Percentiles rank a stretch among this genome's conserved stretches.
These are phyloP conservation scores for Durusdinium trenchii DNA, from an alignment of 73 alveolate genomes.

Conservation along the genomic window DNA sequence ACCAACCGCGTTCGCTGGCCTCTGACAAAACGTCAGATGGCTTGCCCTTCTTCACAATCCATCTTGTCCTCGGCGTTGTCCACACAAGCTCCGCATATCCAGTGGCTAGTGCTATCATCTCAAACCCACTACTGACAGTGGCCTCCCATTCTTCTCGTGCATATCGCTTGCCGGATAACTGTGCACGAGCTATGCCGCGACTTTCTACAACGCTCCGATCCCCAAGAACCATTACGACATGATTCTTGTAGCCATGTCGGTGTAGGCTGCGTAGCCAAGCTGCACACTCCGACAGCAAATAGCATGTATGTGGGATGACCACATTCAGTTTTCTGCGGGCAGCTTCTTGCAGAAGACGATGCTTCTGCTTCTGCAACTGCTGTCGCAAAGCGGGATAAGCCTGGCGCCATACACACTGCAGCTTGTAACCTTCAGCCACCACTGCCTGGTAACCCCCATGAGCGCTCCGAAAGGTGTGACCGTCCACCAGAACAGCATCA, in stretches of 20 bases:
- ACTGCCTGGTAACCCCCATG: conserved; percentile 71
- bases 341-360: conserved; percentile 21
- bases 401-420: conserved; percentile 57
- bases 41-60: conserved; percentile 55
- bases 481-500: conserved; percentile 76
- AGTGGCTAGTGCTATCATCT: conserved; percentile 64
- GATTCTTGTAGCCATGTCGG: conserved; percentile 51
- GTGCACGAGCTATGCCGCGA: conserved; percentile 56
- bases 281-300: conserved; percentile 28
- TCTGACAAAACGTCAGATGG: conserved; percentile 47
- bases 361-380: conserved; percentile 46
- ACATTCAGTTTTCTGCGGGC: conserved; percentile 26
- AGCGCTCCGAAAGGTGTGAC: conserved; percentile 24
- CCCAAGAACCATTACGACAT: conserved; percentile 54
- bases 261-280: conserved; percentile 34
- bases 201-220: conserved; percentile 30
- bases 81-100: conserved; percentile 66
- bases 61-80: conserved; percentile 59
- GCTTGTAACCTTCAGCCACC: conserved; percentile 53
- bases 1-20: conserved; percentile 54
- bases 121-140: conserved; percentile 33
- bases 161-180: conserved; percentile 58
- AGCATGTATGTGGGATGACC: conserved; percentile 75
- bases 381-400: conserved; percentile 52
- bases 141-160: conserved; percentile 60